These are phyloP conservation scores for Gamarada debralockiae DNA, from an alignment of 495 filamentous ascomycete genomes.

Conservation along the genomic window DNA sequence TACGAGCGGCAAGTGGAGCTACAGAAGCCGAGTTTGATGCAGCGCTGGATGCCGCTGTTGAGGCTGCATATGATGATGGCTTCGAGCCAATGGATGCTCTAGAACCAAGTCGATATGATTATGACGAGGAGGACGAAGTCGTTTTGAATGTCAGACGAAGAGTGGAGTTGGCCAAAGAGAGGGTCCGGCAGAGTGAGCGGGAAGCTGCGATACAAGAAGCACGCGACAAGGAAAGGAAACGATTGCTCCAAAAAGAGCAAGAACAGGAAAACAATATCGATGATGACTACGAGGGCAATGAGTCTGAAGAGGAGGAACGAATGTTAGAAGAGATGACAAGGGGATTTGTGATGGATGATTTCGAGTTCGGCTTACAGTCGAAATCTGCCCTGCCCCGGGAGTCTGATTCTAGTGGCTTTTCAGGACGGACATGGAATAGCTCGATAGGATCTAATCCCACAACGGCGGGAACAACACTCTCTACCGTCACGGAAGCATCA, in stretches of 20 bases:
- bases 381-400: conserved; percentile 80
- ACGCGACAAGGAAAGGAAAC: conserved; percentile 27
- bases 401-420: conserved; percentile 83
- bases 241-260: conserved; percentile 31
- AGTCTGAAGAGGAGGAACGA: conserved; percentile 88
- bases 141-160: conserved; percentile 60
- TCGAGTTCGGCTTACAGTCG: conserved; percentile 69
- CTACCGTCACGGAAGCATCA: conserved; percentile 70
- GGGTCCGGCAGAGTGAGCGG: conserved; percentile 71
- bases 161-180: conserved; percentile 75
- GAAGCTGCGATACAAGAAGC: conserved; percentile 54
- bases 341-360: conserved; percentile 83
- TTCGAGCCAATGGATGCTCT: conserved; percentile 67
- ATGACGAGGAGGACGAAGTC: conserved; percentile 37
- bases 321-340: conserved; percentile 90
- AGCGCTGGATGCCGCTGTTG: conserved; percentile 91
- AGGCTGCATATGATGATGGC: conserved; percentile 93
- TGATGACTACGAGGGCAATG: conserved; percentile 58
- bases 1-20: conserved; percentile 63
- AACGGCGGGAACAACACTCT: conserved; percentile 66
- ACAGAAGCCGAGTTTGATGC: conserved; percentile 95
- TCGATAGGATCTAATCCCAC: conserved; percentile 76
- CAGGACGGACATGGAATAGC: conserved; percentile 83
- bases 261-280: conserved; percentile 30
- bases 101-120: conserved; percentile 32